These are phyloP conservation scores for Filosporella fistucella DNA, from an alignment of 495 filamentous ascomycete species.

Conservation along the genomic window DNA sequence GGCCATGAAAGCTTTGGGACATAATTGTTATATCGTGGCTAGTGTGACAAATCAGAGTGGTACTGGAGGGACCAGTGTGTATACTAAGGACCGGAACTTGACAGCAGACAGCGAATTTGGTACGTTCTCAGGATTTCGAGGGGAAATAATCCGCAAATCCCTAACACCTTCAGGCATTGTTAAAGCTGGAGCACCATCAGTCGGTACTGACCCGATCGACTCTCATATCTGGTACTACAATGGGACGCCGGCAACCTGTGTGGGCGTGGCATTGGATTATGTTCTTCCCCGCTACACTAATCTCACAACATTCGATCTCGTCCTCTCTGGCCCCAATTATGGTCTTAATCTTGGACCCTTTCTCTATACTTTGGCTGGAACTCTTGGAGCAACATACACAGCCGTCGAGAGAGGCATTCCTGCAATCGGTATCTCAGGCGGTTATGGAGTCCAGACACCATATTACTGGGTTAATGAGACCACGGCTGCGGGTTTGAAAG, in stretches of 20 bases:
- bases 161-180: slow-evolving; percentile 25
- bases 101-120: slow-evolving; percentile 18
- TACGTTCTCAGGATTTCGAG: neutral
- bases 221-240: slow-evolving; percentile 44
- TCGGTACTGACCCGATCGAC: slow-evolving; percentile 35
- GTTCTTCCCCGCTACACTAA: slow-evolving; percentile 41
- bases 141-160: neutral
- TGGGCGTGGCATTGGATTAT: slow-evolving; percentile 42
- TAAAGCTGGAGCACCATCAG: slow-evolving; percentile 18
- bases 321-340: slow-evolving; percentile 38
- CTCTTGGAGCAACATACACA: slow-evolving; percentile 33
- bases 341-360: slow-evolving; percentile 33
- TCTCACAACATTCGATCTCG: slow-evolving; percentile 30
- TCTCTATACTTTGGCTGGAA: slow-evolving; percentile 32
- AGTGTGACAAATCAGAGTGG: slow-evolving; percentile 23
- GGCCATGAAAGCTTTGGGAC: slow-evolving; percentile 29
- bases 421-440: slow-evolving; percentile 32
- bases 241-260: slow-evolving; percentile 35
- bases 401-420: slow-evolving; percentile 34
- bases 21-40: slow-evolving; percentile 35
- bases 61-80: slow-evolving; percentile 24
- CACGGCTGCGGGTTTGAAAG: slow-evolving; percentile 5
- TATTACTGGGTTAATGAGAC: slow-evolving; percentile 27
- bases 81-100: slow-evolving; percentile 27
- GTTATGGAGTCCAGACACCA: slow-evolving; percentile 16